Conservation (phyloP, 225 moss, liverwort and hornwort species). For the Marchantia polymorpha region DNA sequence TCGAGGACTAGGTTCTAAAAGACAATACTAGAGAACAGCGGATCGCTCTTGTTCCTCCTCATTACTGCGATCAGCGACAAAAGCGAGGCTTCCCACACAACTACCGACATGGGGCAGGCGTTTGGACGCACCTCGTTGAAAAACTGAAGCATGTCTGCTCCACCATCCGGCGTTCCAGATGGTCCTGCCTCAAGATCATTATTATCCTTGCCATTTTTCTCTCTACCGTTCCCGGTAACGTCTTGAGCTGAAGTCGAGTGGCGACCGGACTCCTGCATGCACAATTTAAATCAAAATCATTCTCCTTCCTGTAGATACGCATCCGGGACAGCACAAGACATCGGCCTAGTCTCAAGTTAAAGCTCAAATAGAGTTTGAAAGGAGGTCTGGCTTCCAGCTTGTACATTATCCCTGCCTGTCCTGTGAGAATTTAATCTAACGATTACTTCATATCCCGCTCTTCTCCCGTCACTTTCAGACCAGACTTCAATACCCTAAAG, state of each 20-base stretch:
- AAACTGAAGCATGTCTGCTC: conserved; percentile 46
- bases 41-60: background rate
- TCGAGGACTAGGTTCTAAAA: background rate
- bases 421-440: background rate
- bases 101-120: background rate
- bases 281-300: background rate
- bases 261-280: conserved; percentile 31
- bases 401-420: background rate
- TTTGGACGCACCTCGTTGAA: conserved; percentile 34
- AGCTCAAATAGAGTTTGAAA: background rate
- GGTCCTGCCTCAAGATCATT: conserved; percentile 38
- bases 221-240: conserved; percentile 16
- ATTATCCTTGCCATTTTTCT: background rate
- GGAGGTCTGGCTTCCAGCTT: background rate
- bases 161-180: conserved; percentile 37
- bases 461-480: background rate
- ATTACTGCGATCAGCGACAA: background rate
- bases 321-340: background rate
- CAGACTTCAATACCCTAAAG: background rate
- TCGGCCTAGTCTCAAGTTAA: background rate
- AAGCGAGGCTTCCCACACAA: background rate
- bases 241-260: conserved; percentile 14
- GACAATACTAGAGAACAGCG: background rate
- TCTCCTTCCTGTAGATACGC: background rate
- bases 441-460: background rate